These are phyloP conservation scores for Hibiscus trionum DNA, from an alignment of 345 rosid genomes.

Conservation along the genomic window DNA sequence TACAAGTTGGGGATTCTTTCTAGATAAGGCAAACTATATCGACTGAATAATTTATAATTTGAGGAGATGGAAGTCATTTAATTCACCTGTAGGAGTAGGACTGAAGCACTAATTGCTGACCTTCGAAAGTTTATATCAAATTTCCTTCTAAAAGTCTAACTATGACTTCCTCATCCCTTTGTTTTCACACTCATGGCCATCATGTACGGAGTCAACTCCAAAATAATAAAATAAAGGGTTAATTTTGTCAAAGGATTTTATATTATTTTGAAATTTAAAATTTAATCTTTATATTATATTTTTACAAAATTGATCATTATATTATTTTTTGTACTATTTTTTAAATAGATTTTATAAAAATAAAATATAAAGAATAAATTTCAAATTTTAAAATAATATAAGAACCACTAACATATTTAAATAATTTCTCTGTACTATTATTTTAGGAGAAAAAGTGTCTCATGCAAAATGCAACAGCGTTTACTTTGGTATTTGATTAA, in stretches of 20 bases:
- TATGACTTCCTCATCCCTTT: neutral
- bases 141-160: neutral
- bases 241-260: neutral
- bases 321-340: no score
- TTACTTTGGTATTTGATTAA: no score
- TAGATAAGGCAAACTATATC: neutral
- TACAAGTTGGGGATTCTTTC: neutral
- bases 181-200: neutral
- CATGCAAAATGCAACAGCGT: no score
- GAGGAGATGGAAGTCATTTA: neutral
- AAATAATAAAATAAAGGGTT: neutral
- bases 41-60: neutral
- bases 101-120: neutral
- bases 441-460: no score
- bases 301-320: no score
- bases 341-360: no score
- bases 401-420: no score
- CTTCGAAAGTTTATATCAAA: neutral
- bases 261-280: no score
- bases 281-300: no score
- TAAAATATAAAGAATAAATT: no score
- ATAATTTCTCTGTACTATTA: no score
- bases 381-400: no score
- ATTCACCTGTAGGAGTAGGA: neutral
- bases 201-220: neutral